A percentile compares a stretch with the other conserved stretches of the same genome.
Evolutionary conservation across 441 rosid genomes (phyloP).

Genomic region (Pelargonium myrrhifolium): DNA sequence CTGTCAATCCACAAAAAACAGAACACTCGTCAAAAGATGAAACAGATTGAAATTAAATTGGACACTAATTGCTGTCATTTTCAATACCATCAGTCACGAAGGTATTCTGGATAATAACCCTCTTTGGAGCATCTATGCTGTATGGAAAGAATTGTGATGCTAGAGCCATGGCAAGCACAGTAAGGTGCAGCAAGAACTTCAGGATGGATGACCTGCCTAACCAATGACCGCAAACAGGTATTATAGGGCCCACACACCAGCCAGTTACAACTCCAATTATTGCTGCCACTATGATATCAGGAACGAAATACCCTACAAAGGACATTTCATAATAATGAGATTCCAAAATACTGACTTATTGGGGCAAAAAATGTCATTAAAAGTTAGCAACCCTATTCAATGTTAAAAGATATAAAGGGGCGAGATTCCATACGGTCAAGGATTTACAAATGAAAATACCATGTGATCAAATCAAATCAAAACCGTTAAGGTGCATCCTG

Average conservation of each 20-base stretch:
- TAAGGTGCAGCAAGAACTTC: constrained; percentile 66
- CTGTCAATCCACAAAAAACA: constrained; percentile 38
- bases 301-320: constrained; percentile 63
- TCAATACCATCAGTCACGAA: constrained; percentile 57
- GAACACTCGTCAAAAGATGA: neutral
- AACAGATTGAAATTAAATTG: neutral
- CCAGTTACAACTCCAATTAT: constrained; percentile 58
- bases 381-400: neutral
- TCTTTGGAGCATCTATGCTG: constrained; percentile 80
- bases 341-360: neutral
- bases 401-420: neutral
- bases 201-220: constrained; percentile 67
- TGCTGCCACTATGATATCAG: constrained; percentile 72
- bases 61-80: constrained; percentile 3
- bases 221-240: constrained; percentile 72
- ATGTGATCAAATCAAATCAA: neutral
- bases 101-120: constrained; percentile 83
- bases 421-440: neutral
- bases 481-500: neutral
- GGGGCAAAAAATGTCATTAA: neutral
- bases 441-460: neutral
- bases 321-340: constrained; percentile 12
- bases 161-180: constrained; percentile 63
- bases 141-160: constrained; percentile 95
- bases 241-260: constrained; percentile 74